Base-by-base conservation (phyloP, 805 yeast genomes). In the Clavispora santaluciae region DNA sequence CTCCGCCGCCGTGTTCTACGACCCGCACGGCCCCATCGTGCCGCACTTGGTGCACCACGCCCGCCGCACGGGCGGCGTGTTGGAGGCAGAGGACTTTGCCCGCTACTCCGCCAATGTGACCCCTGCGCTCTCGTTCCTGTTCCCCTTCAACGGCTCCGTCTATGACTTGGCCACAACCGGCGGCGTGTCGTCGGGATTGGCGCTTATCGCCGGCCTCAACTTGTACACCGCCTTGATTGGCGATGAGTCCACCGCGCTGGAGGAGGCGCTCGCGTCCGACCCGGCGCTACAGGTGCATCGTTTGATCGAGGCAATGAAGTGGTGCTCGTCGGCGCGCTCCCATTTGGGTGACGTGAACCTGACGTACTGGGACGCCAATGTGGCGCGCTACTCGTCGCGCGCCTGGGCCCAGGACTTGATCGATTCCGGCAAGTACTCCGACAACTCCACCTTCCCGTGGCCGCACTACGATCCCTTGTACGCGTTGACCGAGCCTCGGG, bases 261-360 rank as follows among this genome's bases (percentile, higher is more conserved):
- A 35, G 9, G 26, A 30, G 17, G 15, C 17, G 36, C 23, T 10
- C 6, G 31, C 29, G 7, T 6, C 10, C 1, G 38, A 39, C 17
- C 44, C 42, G 6, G 55, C 50, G 4, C 40, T 74, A 10, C 71
- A 76, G 11, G 67, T 80, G 2, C 97, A 86, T 54, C 70, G 86
- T 41, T 56, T 88, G 6, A 66, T 88, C 9, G 99, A 91, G 62
- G 66, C 85, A 3, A 87, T 91, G 95, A 91, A 91, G 61, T 91
- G 96, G 96, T 75, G 88, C 76, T 86, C 90, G 0, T 75, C 91
- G 10, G 91, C 83, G 0, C 72, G 97, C 47, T 79, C 90, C n/a
- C 76, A 87, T 50, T 70, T 91, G 20, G 98, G 98, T 0, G 96
- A 88, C 54, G 51, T 66, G 13, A 55, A 44, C 25, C 18, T 57